Percentiles rank a stretch among this genome's conserved stretches.
Evolutionary conservation across 345 rosid species (phyloP).

Genomic region (Laguncularia racemosa): DNA sequence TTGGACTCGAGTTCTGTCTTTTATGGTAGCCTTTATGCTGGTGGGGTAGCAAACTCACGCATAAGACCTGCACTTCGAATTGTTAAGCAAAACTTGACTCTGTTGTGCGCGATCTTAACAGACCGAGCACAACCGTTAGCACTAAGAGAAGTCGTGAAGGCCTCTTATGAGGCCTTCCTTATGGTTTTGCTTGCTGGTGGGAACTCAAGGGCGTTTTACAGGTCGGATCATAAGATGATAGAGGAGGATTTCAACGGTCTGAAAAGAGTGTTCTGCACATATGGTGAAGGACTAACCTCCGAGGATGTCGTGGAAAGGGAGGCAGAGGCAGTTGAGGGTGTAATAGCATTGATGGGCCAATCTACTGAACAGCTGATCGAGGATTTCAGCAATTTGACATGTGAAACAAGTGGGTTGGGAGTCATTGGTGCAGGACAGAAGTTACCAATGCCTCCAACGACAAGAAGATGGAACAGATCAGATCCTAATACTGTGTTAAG

Average conservation of each 20-base stretch:
- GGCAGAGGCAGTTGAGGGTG: slow-evolving; percentile 32
- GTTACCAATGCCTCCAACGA: slow-evolving; percentile 42
- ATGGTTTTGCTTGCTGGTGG: slow-evolving; percentile 42
- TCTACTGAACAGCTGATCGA: slow-evolving; percentile 40
- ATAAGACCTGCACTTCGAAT: slow-evolving; percentile 25
- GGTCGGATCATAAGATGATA: slow-evolving; percentile 19
- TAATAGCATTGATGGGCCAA: slow-evolving; percentile 32
- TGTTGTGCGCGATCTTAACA: slow-evolving; percentile 30
- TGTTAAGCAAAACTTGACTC: slow-evolving; percentile 36
- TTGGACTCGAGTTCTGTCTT: slow-evolving; percentile 31
- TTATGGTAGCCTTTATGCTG: slow-evolving; percentile 32
- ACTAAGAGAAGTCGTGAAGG: slow-evolving; percentile 34
- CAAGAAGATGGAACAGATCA: slow-evolving; percentile 39
- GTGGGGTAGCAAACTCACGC: slow-evolving; percentile 26
- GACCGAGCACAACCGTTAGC: slow-evolving; percentile 35
- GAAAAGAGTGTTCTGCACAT: slow-evolving; percentile 26
- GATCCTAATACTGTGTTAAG: slow-evolving; percentile 43
- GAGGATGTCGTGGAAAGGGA: slow-evolving; percentile 29
- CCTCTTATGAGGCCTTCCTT: slow-evolving; percentile 32
- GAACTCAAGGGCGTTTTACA: slow-evolving; percentile 20
- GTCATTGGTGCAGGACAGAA: slow-evolving; percentile 28
- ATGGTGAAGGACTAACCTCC: slow-evolving; percentile 31
- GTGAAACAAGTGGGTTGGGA: slow-evolving; percentile 40
- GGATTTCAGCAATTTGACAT: slow-evolving; percentile 33
- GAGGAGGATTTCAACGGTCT: slow-evolving; percentile 30